Evolutionary conservation across 352 stramenopile species (phyloP), one percentile per base, ranked within the genome.

Genomic region (Globisporangium mamillatum): DNA sequence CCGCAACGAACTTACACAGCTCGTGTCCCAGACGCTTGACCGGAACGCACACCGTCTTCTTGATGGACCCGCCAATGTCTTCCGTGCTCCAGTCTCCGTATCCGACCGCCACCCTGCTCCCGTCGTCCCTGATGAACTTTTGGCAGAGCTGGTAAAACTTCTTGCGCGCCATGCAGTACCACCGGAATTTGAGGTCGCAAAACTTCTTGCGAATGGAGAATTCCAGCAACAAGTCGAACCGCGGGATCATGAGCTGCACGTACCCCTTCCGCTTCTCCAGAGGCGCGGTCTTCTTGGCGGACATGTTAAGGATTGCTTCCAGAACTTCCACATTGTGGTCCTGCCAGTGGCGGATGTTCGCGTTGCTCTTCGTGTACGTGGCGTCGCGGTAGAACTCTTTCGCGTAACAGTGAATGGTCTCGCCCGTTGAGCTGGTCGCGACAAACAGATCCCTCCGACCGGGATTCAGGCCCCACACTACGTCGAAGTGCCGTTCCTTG

Each of bases 281-380:
- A 44, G 16, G n/a, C 6, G 58, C 58, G 10, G 32, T 63, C 58
- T 63, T 63, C 58, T 63, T 63, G 10, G 20, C 34, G 9, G 34
- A 18, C 58, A 63, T 63, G 58, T 63, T 63, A 4, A 16, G 32
- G n/a, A 52, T 53, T n/a, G 27, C 58, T 63, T 63, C 22, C 34
- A 63, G 12, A 32, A 63, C 16, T 27, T 29, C 16, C 10, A 20
- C 10, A 63, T 48, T 44, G 22, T 63, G 25, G 24, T 63, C 58
- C 38, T 63, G 58, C 16, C 58, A 63, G 32, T 34, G 5, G 24
- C 20, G 10, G 58, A 63, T 53, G 24, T 12, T 63, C 18, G 25
- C 10, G 34, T 53, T 53, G n/a, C 58, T 44, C 18, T 63, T 48
- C 38, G n/a, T 63, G 58, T 32, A 63, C 58, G n/a, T 63, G 16